A percentile compares a stretch with the other conserved stretches of the same genome.
Evolutionary conservation across 164 flowering plant genomes (phyloP).

Genomic region (Umbellularia californica): DNA sequence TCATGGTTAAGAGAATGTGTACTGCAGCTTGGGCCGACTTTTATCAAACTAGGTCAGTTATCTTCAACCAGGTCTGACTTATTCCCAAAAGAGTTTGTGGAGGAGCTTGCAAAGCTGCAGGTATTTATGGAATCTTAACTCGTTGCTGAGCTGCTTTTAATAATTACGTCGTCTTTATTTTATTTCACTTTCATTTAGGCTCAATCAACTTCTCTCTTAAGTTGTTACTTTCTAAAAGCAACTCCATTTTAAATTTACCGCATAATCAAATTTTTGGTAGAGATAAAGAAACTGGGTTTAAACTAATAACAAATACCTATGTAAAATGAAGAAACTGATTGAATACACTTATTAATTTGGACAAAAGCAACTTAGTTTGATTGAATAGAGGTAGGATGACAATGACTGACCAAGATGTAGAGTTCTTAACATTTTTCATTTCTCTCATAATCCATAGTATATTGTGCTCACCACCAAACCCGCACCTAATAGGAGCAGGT

Average conservation of each 20-base stretch:
- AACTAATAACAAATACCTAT: too few species aligned
- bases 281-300: too few species aligned
- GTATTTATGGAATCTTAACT: conserved; percentile 30
- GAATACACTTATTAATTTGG: neutral
- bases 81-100: conserved; percentile 84
- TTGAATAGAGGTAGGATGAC: neutral
- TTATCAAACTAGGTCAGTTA: conserved; percentile 91
- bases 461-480: neutral
- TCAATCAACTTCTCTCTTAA: neutral
- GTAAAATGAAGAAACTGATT: too few species aligned
- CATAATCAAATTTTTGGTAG: too few species aligned
- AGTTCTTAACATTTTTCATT: neutral
- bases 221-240: neutral
- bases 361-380: neutral
- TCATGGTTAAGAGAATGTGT: conserved; percentile 87
- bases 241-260: neutral
- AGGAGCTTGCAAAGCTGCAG: conserved; percentile 97
- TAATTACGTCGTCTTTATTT: neutral
- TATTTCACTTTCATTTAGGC: conserved; percentile 1
- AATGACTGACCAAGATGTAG: neutral
- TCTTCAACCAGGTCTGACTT: conserved; percentile 94
- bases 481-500: too few species aligned
- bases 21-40: conserved; percentile 94
- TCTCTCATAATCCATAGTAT: neutral
- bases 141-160: neutral